Percentiles rank a stretch among this genome's conserved stretches.
These are phyloP conservation scores for Calonectria pauciramosa DNA, from an alignment of 2,329 filamentous ascomycete genomes.

Conservation along the genomic window DNA sequence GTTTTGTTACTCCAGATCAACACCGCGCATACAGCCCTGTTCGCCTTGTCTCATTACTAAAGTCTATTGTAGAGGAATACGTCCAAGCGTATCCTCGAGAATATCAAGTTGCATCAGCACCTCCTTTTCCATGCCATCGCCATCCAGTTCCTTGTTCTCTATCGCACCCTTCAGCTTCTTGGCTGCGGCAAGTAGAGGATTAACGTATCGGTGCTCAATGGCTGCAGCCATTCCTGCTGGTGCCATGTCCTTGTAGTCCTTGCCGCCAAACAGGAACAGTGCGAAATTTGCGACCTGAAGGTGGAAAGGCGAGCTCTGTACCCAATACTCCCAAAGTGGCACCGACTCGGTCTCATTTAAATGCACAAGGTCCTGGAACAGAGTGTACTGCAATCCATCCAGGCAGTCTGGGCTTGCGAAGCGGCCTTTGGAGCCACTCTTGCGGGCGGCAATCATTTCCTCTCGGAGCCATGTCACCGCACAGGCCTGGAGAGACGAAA, in stretches of 20 bases:
- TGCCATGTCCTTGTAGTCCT: slow-evolving; percentile 61
- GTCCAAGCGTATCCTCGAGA: slow-evolving; percentile 58
- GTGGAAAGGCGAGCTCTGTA: slow-evolving; percentile 66
- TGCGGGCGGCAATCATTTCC: slow-evolving; percentile 66
- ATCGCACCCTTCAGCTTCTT: slow-evolving; percentile 51
- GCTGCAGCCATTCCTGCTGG: slow-evolving; percentile 70
- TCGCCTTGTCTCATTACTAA: not conserved
- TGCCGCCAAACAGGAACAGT: slow-evolving; percentile 66
- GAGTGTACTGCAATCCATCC: slow-evolving; percentile 70
- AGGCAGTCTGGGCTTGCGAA: slow-evolving; percentile 70
- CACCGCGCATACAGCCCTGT: not conserved
- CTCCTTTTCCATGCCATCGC: slow-evolving; percentile 46
- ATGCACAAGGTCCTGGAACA: slow-evolving; percentile 70
- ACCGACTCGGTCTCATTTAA: slow-evolving; percentile 58
- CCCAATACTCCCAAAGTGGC: slow-evolving; percentile 66
- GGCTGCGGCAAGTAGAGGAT: slow-evolving; percentile 64
- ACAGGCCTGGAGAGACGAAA: slow-evolving; percentile 72
- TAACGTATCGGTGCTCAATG: slow-evolving; percentile 70
- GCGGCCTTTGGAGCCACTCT: slow-evolving; percentile 47
- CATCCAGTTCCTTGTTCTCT: slow-evolving; percentile 50
- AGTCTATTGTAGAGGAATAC: slow-evolving; percentile 55
- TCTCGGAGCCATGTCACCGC: slow-evolving; percentile 75
- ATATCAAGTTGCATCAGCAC: slow-evolving; percentile 57
- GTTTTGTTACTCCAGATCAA: slow-evolving; percentile 25
- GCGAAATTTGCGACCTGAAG: slow-evolving; percentile 74